A percentile compares a stretch with the other conserved stretches of the same genome.
Conservation (phyloP, 495 filamentous ascomycete genomes). For the Trichocladium uniseriatum region DNA sequence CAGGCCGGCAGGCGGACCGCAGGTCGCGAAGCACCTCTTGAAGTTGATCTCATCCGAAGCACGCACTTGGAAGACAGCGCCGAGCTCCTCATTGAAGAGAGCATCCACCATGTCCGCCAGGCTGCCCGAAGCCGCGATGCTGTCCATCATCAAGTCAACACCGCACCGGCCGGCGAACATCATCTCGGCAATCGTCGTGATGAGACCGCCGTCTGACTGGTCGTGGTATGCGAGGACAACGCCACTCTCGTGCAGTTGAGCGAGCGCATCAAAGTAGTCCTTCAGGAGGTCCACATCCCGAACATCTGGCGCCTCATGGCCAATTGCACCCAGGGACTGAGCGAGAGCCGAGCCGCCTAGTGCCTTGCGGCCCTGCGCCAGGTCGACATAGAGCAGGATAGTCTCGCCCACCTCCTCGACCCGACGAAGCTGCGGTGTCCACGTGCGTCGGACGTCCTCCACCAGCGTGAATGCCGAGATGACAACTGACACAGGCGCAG, state of each 20-base stretch:
- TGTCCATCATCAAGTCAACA: constrained; percentile 74
- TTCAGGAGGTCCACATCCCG: constrained; percentile 71
- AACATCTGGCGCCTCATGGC: constrained; percentile 75
- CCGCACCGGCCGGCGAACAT: constrained; percentile 96
- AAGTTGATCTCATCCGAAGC: constrained; percentile 76
- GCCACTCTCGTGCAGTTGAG: constrained; percentile 74
- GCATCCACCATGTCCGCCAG: constrained; percentile 58
- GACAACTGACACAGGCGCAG: constrained; percentile 79
- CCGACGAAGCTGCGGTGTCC: constrained; percentile 82
- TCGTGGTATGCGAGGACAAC: constrained; percentile 95
- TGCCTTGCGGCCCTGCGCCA: constrained; percentile 65
- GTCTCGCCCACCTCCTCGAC: constrained; percentile 84
- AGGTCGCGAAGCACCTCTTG: constrained; percentile 83
- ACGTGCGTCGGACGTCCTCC: constrained; percentile 68
- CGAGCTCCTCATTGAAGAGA: constrained; percentile 95
- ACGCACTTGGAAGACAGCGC: constrained; percentile 90
- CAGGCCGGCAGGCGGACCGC: constrained; percentile 70
- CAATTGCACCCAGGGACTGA: constrained; percentile 83
- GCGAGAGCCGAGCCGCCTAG: constrained; percentile 89
- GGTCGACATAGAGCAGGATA: constrained; percentile 81
- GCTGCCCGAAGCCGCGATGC: constrained; percentile 47
- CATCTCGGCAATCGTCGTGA: constrained; percentile 92
- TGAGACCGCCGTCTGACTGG: constrained; percentile 82
- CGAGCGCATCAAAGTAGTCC: constrained; percentile 85
- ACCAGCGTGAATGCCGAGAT: constrained; percentile 86